phyloP scores from a whole-genome alignment of 305 asterid species.

The Fraxinus nigra region DNA sequence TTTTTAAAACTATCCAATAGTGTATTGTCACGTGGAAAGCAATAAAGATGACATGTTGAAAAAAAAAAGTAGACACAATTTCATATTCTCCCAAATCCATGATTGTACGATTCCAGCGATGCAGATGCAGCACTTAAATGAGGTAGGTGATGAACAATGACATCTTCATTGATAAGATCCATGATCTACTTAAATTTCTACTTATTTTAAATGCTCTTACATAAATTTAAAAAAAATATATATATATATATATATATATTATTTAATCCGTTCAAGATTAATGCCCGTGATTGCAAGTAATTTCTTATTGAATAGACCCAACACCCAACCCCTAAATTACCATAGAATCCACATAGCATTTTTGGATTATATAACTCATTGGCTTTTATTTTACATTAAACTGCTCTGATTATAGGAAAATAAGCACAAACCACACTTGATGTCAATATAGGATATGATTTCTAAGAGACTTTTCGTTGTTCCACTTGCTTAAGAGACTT shows the following conservation, averaged over 20 bases:
- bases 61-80: too few relatives aligned
- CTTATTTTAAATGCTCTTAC: background rate
- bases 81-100: background rate
- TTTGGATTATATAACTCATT: background rate
- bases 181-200: background rate
- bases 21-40: too few relatives aligned
- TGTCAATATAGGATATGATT: background rate
- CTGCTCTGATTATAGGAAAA: background rate
- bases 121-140: slow-evolving; percentile 3
- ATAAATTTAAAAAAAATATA: too few relatives aligned
- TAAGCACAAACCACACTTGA: background rate
- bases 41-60: too few relatives aligned
- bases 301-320: background rate
- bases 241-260: too few relatives aligned
- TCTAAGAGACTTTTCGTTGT: background rate
- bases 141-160: slow-evolving; percentile 19
- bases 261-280: background rate
- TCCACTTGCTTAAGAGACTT: slow-evolving; percentile 4
- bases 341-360: background rate
- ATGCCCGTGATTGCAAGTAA: background rate
- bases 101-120: background rate
- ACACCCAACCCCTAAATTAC: background rate
- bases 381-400: background rate
- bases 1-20: too few relatives aligned
- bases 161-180: slow-evolving; percentile 4